Base-by-base conservation (phyloP, 148 eudicot species). In the Amaranthus hypochondriacus region DNA sequence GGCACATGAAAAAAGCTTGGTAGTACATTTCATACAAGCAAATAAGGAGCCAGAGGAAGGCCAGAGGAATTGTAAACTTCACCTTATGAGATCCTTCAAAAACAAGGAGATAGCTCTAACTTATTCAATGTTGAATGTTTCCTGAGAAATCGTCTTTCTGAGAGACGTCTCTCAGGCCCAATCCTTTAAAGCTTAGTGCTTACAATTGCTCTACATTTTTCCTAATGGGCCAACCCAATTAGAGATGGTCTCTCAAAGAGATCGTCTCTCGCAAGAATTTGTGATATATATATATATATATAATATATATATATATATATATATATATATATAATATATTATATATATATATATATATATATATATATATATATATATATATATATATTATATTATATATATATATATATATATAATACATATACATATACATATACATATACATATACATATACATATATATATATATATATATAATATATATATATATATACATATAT, bases 1-100 rank as follows among this genome's bases (percentile, higher is more conserved):
- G 92, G 85, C 79, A 10, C 71, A 77, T 48, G 88, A 89, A 77
- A 81, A 68, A 73, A 86, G 90, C 72, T 80, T 88, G 82, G 83
- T 84, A 76, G 81, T 70, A 54, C 82, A 83, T 75, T 48, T 79
- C 4, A n/a, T 86, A 15, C 92, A 88, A 81, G 77, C 69, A 73
- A 70, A 60, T 8, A 60, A 49, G 69, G 79, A 80, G 79, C 47
- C 58, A 51, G 67, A 67, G 70, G 76, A 84, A 69, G 73, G 50
- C 4, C 78, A 76, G 18, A 85, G 56, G 65, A 84, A 73, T 54
- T 84, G 82, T 80, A 81, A 81, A 60, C 79, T 52, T 50, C 76
- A 81, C 39, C 69, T 81, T 4, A 79, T 77, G 47, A 74, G 59
- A 73, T 77, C 74, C 42, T 74, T 77, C 21, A 72, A 66, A 74